Conservation (phyloP, 257 asterid genomes). For the Solanum ossicruentum region DNA sequence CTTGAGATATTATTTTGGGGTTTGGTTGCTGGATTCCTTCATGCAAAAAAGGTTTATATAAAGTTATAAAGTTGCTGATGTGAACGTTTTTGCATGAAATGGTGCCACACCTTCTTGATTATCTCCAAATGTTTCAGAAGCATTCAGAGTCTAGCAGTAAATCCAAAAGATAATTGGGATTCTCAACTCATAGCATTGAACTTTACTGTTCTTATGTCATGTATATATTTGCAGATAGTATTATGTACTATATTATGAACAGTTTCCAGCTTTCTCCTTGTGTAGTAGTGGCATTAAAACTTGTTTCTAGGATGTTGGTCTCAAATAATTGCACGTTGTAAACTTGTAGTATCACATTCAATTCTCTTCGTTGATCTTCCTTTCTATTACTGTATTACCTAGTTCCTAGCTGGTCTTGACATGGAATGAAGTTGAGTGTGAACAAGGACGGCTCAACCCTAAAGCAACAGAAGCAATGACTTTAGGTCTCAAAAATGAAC, state of each 20-base stretch:
- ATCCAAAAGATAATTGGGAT: not conserved
- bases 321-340: not conserved
- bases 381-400: not conserved
- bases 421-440: not conserved
- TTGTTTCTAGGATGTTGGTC: not conserved
- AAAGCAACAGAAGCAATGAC: too few relatives aligned
- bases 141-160: not conserved
- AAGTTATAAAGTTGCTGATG: not conserved
- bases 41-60: not conserved
- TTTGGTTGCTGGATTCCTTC: slow-evolving; percentile 1
- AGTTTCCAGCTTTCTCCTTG: not conserved
- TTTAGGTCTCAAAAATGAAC: too few relatives aligned
- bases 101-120: not conserved
- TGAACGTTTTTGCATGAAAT: not conserved
- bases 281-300: not conserved
- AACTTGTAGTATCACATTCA: not conserved
- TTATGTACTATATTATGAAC: not conserved
- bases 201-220: not conserved
- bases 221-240: not conserved
- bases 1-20: slow-evolving; percentile 2
- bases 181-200: not conserved
- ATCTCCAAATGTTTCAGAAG: not conserved
- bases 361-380: not conserved
- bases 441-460: too few relatives aligned
- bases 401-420: not conserved